Evolutionary conservation across 192 early-diverging fungal species (phyloP).

Genomic region (Coemansia sp.): DNA sequence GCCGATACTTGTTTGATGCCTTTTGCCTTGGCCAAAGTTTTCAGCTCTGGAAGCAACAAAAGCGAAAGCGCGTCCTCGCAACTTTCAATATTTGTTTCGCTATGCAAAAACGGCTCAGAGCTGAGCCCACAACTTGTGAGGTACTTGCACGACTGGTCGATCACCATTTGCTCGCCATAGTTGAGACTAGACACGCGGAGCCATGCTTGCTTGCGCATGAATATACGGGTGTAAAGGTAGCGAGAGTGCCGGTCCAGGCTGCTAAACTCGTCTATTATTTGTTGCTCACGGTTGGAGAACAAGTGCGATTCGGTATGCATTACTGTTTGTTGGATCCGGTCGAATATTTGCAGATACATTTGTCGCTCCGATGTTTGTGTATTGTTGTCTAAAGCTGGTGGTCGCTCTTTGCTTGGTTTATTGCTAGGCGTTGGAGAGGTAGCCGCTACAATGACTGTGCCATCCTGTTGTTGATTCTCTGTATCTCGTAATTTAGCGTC

Average conservation of each 20-base stretch:
- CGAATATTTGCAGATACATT: constrained; percentile 46
- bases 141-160: constrained; percentile 42
- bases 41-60: constrained; percentile 30
- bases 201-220: constrained; percentile 51
- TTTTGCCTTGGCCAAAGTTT: constrained; percentile 26
- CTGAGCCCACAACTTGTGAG: constrained; percentile 7
- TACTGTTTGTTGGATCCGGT: constrained; percentile 38
- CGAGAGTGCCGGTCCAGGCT: constrained; percentile 40
- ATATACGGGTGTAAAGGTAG: constrained; percentile 46
- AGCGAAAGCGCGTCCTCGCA: constrained; percentile 24
- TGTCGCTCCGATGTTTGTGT: constrained; percentile 22
- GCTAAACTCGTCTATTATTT: constrained; percentile 20
- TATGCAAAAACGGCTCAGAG: constrained; percentile 27
- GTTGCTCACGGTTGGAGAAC: constrained; percentile 32
- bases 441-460: neutral
- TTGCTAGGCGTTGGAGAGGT: neutral
- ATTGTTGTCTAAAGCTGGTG: neutral
- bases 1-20: constrained; percentile 39
- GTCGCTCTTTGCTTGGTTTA: neutral
- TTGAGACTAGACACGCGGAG: constrained; percentile 30
- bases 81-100: constrained; percentile 18
- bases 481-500: neutral
- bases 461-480: neutral
- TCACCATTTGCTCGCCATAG: constrained; percentile 31
- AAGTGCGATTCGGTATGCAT: constrained; percentile 35